Percentiles rank a stretch among this genome's conserved stretches.
phyloP scores from a whole-genome alignment of 352 stramenopile species.

The Globisporangium heterothallicum region DNA sequence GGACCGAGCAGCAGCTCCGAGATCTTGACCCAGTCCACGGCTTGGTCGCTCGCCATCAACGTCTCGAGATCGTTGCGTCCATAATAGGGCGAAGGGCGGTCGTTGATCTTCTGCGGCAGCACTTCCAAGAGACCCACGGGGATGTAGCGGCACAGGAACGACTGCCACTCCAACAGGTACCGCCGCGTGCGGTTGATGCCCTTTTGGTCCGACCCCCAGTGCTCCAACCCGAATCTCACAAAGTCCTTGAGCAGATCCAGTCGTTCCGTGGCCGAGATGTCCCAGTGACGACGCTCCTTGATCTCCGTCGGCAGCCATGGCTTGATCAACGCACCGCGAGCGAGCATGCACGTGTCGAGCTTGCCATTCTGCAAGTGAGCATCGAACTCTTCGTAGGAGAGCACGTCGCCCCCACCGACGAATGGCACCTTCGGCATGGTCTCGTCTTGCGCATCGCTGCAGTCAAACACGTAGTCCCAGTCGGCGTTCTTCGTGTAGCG shows the following conservation, averaged over 20 bases:
- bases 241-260: slow-evolving; percentile 96
- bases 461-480: slow-evolving; percentile 96
- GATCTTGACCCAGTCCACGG: slow-evolving; percentile 98
- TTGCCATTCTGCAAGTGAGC: slow-evolving; percentile 76
- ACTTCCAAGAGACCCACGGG: slow-evolving; percentile 95
- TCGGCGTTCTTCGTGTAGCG: slow-evolving; percentile 97
- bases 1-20: slow-evolving; percentile 97
- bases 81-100: slow-evolving; percentile 90
- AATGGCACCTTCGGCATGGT: slow-evolving; percentile 68
- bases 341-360: slow-evolving; percentile 88
- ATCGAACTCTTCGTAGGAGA: slow-evolving; percentile 84
- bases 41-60: slow-evolving; percentile 94
- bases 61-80: slow-evolving; percentile 96
- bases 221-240: slow-evolving; percentile 95
- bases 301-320: slow-evolving; percentile 99
- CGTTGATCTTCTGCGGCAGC: slow-evolving; percentile 96
- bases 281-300: slow-evolving; percentile 95
- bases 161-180: slow-evolving; percentile 99
- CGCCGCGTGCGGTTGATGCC: slow-evolving; percentile 96
- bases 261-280: slow-evolving; percentile 95
- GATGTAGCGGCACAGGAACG: slow-evolving; percentile 97
- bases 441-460: slow-evolving; percentile 66
- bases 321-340: slow-evolving; percentile 96
- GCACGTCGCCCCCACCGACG: slow-evolving; percentile 89
- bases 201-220: slow-evolving; percentile 98